Evolutionary conservation across 1,284 basidiomycete species (phyloP), one percentile per base, ranked within the genome.

Genomic region (Heterobasidion annosum): DNA sequence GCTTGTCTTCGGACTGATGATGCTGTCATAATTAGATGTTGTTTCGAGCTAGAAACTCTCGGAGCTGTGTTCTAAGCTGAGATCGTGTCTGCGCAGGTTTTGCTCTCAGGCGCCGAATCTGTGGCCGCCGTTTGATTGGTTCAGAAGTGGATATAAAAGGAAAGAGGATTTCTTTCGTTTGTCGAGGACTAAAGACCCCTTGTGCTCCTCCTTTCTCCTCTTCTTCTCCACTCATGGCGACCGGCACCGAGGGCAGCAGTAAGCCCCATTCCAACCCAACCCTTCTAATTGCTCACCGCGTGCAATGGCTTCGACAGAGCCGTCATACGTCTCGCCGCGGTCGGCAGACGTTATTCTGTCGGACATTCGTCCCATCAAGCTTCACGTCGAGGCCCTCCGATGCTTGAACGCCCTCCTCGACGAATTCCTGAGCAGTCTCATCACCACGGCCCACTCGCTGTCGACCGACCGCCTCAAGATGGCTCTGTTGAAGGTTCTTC

Each of bases 341-440:
- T 91, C 89, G 47, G 91, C 92, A 54, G 89, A 95, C 70, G 82
- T 91, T 56, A 87, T 95, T 64, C 83, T 97, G 52, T 93, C 90
- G 55, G 92, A 95, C 63, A 82, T 93, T 56, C 84, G 92, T 34
- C 91, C 91, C n/a, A 93, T 91, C 58, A 87, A 84, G 65, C 80
- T 95, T 67, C 82, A 83, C 56, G 65, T 77, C 15, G 82, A 90
- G 46, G 85, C 90, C 15, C 80, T 96, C 51, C 74, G 73, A 55
- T 78, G 82, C 57, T 80, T 96, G 73, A 96, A 97, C 68, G 79
- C 84, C 58, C 72, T 94, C 48, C 81, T 97, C 57, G 93, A 97
- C 70, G 94, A 97, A 70, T 78, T 96, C 57, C 75, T 98, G 55
- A 79, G 83, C 69, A 81, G 75, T 54, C 78, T 93, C 56, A 74